Conservation (phyloP, 2,329 filamentous ascomycete genomes). For the Curvularia sp. region DNA sequence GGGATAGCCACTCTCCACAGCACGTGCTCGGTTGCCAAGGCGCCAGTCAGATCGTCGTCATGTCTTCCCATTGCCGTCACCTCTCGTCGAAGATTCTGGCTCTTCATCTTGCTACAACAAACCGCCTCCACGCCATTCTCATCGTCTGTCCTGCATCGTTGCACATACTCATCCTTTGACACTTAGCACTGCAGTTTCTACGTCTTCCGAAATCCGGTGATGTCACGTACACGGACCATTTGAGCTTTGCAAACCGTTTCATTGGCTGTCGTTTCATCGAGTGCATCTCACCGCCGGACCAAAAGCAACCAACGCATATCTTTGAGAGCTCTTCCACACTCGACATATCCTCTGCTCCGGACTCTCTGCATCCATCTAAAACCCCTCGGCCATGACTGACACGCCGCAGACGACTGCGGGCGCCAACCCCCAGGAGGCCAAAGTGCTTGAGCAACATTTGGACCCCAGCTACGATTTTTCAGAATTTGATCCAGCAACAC, state of each 20-base stretch:
- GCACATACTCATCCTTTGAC: not conserved
- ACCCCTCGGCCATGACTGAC: constrained; percentile 35
- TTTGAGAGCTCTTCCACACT: not conserved
- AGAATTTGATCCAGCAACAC: constrained; percentile 50
- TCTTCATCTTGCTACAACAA: constrained; percentile 7
- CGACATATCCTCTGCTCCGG: not conserved
- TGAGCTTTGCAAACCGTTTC: constrained; percentile 33
- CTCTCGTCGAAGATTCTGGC: constrained; percentile 15
- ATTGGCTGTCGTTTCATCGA: constrained; percentile 32
- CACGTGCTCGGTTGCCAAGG: constrained; percentile 19
- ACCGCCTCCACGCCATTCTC: not conserved
- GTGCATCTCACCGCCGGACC: constrained; percentile 29
- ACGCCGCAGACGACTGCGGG: constrained; percentile 38
- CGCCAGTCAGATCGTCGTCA: constrained; percentile 28
- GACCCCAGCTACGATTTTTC: constrained; percentile 52
- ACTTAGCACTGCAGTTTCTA: constrained; percentile 13
- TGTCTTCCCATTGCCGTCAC: constrained; percentile 12
- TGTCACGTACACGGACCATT: constrained; percentile 44
- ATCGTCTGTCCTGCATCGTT: not conserved
- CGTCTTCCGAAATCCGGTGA: constrained; percentile 22
- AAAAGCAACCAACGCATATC: constrained; percentile 14
- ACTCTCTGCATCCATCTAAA: constrained; percentile 2
- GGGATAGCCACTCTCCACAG: constrained; percentile 18
- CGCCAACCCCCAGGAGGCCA: constrained; percentile 42
- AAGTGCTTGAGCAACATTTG: constrained; percentile 53